phyloP scores from a whole-genome alignment of 495 filamentous ascomycete genomes.

The Hypoxylon subgilvum region DNA sequence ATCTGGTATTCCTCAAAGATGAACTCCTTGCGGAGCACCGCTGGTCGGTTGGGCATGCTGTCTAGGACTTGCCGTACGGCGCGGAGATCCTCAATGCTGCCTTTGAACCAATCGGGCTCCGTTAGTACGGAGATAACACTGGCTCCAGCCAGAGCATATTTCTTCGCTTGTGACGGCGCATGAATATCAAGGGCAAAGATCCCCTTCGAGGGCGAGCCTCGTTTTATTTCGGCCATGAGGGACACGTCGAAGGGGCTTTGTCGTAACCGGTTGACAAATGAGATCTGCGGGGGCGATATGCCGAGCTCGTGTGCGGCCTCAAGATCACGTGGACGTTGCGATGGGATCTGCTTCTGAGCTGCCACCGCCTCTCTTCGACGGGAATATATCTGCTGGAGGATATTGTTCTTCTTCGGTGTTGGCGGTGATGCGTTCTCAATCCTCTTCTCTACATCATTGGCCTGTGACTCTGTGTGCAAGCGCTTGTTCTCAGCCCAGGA shows the following conservation, averaged over 20 bases:
- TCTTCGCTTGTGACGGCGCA: slow-evolving; percentile 86
- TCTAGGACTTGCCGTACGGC: slow-evolving; percentile 85
- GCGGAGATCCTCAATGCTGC: slow-evolving; percentile 90
- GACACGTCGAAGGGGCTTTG: slow-evolving; percentile 81
- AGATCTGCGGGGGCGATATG: slow-evolving; percentile 82
- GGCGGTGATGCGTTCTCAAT: slow-evolving; percentile 35
- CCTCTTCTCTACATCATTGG: slow-evolving; percentile 18
- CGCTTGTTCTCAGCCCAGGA: slow-evolving; percentile 84
- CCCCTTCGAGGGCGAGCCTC: slow-evolving; percentile 95
- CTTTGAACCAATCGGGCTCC: slow-evolving; percentile 98
- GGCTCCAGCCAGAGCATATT: slow-evolving; percentile 91
- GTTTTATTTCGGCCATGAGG: slow-evolving; percentile 95
- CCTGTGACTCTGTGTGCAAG: slow-evolving; percentile 50
- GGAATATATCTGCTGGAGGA: slow-evolving; percentile 89
- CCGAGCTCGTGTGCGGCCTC: slow-evolving; percentile 84
- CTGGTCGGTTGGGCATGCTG: slow-evolving; percentile 88
- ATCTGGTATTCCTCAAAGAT: slow-evolving; percentile 99
- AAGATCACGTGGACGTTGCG: slow-evolving; percentile 81
- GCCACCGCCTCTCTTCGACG: slow-evolving; percentile 78
- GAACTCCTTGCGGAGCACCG: slow-evolving; percentile 93
- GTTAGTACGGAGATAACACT: slow-evolving; percentile 97
- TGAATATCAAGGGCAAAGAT: slow-evolving; percentile 86
- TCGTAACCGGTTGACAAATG: slow-evolving; percentile 78
- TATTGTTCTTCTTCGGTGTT: slow-evolving; percentile 72
- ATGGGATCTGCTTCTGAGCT: slow-evolving; percentile 84